Conservation (phyloP, 495 filamentous ascomycete genomes). For the Sphaerosporella brunnea region DNA sequence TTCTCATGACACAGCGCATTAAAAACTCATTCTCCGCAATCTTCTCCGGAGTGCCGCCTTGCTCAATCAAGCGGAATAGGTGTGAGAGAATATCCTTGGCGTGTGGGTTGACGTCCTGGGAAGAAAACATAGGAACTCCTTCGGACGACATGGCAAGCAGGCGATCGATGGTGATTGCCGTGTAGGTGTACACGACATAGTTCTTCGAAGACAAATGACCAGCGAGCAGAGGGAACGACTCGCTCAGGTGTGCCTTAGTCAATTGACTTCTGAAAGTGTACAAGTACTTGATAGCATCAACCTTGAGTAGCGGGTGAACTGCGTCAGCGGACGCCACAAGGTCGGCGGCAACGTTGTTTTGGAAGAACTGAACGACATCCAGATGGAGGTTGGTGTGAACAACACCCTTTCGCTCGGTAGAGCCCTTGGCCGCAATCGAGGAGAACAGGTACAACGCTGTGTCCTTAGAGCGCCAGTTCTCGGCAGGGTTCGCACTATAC, state of each 20-base stretch:
- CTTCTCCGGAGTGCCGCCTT: conserved; percentile 64
- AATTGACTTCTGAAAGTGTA: conserved; percentile 85
- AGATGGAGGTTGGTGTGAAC: conserved; percentile 68
- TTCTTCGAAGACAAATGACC: conserved; percentile 71
- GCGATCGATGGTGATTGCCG: conserved; percentile 83
- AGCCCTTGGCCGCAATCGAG: conserved; percentile 80
- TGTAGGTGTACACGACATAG: conserved; percentile 94
- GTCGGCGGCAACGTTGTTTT: conserved; percentile 70
- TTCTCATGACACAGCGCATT: conserved; percentile 95
- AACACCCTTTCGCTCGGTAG: conserved; percentile 69
- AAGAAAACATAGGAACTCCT: conserved; percentile 55
- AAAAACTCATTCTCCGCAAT: conserved; percentile 97
- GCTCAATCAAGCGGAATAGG: conserved; percentile 78
- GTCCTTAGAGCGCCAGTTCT: conserved; percentile 92
- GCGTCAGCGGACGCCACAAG: conserved; percentile 43
- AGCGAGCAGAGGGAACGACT: conserved; percentile 73
- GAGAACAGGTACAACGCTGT: conserved; percentile 90
- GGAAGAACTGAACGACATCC: conserved; percentile 83
- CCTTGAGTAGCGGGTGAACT: conserved; percentile 71
- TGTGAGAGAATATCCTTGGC: conserved; percentile 76
- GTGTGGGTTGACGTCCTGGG: conserved; percentile 52
- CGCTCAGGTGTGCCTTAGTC: conserved; percentile 70
- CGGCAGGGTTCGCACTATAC: conserved; percentile 48
- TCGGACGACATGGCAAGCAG: conserved; percentile 63
- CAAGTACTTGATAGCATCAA: conserved; percentile 93